These are phyloP conservation scores for Aspergillus panamensis DNA, from an alignment of 495 filamentous ascomycete species.

Conservation along the genomic window DNA sequence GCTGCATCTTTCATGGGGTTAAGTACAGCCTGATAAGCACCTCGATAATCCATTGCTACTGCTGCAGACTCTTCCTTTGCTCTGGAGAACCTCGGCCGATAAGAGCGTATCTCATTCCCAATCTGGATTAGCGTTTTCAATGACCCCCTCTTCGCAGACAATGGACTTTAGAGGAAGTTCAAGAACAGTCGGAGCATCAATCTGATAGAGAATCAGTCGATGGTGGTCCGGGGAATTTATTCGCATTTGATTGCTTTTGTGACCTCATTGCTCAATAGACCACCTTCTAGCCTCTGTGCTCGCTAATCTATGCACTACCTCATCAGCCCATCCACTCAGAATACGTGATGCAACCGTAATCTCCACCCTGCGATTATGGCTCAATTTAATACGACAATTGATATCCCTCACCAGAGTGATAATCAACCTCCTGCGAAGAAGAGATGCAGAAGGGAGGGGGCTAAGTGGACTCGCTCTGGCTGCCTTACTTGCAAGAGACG, in stretches of 20 bases:
- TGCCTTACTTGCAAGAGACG: constrained; percentile 45
- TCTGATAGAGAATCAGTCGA: not conserved
- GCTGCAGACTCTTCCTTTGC: not conserved
- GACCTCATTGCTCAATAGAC: not conserved
- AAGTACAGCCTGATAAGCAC: no score
- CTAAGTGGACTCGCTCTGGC: constrained; percentile 43
- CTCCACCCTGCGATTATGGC: constrained; percentile 6
- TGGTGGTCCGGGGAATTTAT: not conserved
- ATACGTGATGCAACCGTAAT: constrained; percentile 2
- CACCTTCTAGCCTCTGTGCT: not conserved
- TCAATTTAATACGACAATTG: not conserved
- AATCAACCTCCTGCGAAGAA: constrained; percentile 19
- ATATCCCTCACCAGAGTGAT: not conserved
- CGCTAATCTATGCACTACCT: not conserved
- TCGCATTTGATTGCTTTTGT: not conserved
- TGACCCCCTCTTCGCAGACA: not conserved
- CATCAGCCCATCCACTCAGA: constrained; percentile 2
- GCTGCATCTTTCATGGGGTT: no score
- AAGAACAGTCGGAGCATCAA: not conserved
- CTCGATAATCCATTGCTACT: not conserved
- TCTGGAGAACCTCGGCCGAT: constrained; percentile 6
- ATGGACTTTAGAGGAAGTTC: not conserved
- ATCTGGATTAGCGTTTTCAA: constrained; percentile 11
- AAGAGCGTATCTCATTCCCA: constrained; percentile 19
- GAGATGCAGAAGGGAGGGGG: constrained; percentile 33